A percentile compares a stretch with the other conserved stretches of the same genome.
Conservation (phyloP, 2,329 filamentous ascomycete genomes). For the Botrytis pseudocinerea region DNA sequence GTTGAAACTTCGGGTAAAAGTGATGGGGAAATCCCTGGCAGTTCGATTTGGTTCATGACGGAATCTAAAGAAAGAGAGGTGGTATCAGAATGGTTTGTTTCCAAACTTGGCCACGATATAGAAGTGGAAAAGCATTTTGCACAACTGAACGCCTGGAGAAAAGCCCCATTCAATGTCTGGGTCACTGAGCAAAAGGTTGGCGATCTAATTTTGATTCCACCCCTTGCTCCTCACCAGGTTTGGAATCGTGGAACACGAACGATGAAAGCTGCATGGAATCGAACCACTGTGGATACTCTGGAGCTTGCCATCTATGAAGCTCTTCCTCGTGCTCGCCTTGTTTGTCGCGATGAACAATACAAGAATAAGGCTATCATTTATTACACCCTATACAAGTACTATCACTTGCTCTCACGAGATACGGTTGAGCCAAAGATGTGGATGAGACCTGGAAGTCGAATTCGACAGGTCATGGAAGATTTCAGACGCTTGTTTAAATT, state of each 20-base stretch:
- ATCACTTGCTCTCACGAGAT: slow-evolving; percentile 58
- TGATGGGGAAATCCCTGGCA: slow-evolving; percentile 77
- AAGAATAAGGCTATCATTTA: slow-evolving; percentile 97
- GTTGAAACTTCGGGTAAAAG: slow-evolving; percentile 79
- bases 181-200: slow-evolving; percentile 87
- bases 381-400: slow-evolving; percentile 81
- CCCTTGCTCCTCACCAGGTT: slow-evolving; percentile 91
- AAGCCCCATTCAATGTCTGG: slow-evolving; percentile 89
- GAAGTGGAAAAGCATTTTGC: slow-evolving; percentile 97
- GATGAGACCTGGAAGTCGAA: slow-evolving; percentile 42
- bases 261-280: slow-evolving; percentile 98
- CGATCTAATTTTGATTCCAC: slow-evolving; percentile 91
- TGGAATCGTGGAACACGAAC: slow-evolving; percentile 97
- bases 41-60: slow-evolving; percentile 98
- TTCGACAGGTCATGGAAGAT: slow-evolving; percentile 75
- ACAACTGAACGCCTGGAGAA: slow-evolving; percentile 92
- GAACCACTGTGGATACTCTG: slow-evolving; percentile 88
- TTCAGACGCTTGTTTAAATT: slow-evolving; percentile 79
- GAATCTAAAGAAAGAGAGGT: slow-evolving; percentile 88
- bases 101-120: slow-evolving; percentile 90
- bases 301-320: slow-evolving; percentile 84
- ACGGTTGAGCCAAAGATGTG: slow-evolving; percentile 46
- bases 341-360: slow-evolving; percentile 97
- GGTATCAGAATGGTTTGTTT: slow-evolving; percentile 91
- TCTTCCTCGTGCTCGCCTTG: slow-evolving; percentile 81